Evolutionary conservation across 257 asterid genomes (phyloP), one percentile per base, ranked within the genome.

Genomic region (Capsicum baccatum): DNA sequence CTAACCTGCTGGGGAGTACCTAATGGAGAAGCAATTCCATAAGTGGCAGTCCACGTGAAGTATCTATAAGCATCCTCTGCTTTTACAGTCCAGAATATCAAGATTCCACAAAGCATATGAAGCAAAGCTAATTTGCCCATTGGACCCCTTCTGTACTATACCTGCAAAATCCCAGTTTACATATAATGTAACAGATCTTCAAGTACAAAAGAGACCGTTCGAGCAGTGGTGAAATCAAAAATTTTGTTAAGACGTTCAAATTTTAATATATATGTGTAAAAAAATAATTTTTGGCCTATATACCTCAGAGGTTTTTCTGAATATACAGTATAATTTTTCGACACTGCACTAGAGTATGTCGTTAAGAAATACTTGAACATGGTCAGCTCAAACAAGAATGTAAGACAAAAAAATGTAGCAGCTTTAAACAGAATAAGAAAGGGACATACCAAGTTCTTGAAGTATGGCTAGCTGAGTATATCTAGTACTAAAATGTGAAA

Each of bases 11-110:
- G 98, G 76, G 98, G 83, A 83, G 76, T 64, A 78, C 98, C 97
- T 76, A 93, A 94, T 10, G 94, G 96, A 9, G 92, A 89, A 90
- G 93, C 90, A 71, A 85, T 89, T 82, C 96, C 98, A 84, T 94
- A 94, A 81, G 97, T 91, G 68, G 92, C 91, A 63, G 93, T 94
- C 97, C 97, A 94, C 74, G 97, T 93, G 85, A 83, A 94, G 78
- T 86, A 93, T 83, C 83, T 93, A 91, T 94, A 94, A 87, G 59
- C 92, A 88, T 94, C 98, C 92, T 94, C 98, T 79, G 92, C 92
- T 86, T 84, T 89, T 79, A 90, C 86, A 67, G 88, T 74, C 92
- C 88, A 87, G 79, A 91, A 55, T 10, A 86, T 81, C 63, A 91
- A 86, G 39, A 89, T 78, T 15, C 91, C 90, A 56, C 83, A 74